Evolutionary conservation across 192 early-diverging fungal species (phyloP).

Genomic region (Backusella liffmaniae): DNA sequence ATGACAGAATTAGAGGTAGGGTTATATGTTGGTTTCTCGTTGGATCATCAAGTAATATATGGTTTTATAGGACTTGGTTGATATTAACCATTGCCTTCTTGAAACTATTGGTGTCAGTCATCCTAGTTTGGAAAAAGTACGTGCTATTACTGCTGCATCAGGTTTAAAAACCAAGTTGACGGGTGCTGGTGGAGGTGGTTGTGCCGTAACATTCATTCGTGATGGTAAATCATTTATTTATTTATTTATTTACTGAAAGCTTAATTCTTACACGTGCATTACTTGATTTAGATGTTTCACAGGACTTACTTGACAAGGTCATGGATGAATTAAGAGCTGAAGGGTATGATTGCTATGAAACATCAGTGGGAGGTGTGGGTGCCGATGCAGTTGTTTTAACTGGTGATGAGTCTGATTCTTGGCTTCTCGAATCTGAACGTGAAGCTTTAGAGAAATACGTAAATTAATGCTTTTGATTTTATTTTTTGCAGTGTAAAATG

Average conservation of each 20-base stretch:
- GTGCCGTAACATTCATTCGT: slow-evolving; percentile 78
- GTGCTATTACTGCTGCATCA: slow-evolving; percentile 57
- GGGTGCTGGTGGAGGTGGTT: slow-evolving; percentile 97
- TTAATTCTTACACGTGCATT: background rate
- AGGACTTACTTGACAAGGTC: slow-evolving; percentile 43
- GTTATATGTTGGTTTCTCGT: background rate
- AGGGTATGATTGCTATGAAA: slow-evolving; percentile 73
- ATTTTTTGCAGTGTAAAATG: background rate
- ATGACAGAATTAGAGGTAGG: slow-evolving; percentile 30
- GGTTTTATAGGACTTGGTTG: slow-evolving; percentile 62
- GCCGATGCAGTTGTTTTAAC: slow-evolving; percentile 39
- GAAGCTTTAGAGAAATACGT: slow-evolving; percentile 11
- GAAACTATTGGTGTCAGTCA: slow-evolving; percentile 82
- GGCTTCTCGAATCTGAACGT: slow-evolving; percentile 14
- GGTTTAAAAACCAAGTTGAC: slow-evolving; percentile 86
- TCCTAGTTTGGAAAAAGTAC: slow-evolving; percentile 74
- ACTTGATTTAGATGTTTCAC: slow-evolving; percentile 33
- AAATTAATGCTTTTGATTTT: background rate
- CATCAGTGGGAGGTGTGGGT: slow-evolving; percentile 68
- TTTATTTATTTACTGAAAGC: background rate
- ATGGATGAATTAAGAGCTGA: slow-evolving; percentile 48
- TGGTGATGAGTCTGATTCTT: slow-evolving; percentile 8
- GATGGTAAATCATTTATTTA: slow-evolving; percentile 45
- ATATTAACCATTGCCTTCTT: slow-evolving; percentile 84
- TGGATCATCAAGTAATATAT: background rate